Percentiles rank a stretch among this genome's conserved stretches.
phyloP scores from a whole-genome alignment of 2,329 filamentous ascomycete genomes.

The Plenodomus lindquistii region DNA sequence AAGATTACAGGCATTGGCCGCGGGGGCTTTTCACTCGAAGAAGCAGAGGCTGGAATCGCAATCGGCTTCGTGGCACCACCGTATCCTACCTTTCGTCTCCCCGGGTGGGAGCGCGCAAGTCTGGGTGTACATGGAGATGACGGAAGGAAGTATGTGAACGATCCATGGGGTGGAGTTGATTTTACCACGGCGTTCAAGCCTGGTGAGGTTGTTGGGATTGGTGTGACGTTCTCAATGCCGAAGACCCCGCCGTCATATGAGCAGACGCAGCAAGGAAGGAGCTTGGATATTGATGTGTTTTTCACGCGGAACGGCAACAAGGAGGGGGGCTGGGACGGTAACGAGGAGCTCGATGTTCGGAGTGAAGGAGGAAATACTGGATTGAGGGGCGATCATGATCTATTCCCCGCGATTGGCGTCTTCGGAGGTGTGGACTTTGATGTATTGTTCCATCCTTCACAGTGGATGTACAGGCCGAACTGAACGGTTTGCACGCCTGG shows the following conservation, averaged over 20 bases:
- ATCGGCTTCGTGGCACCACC: conserved; percentile 74
- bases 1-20: conserved; percentile 54
- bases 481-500: conserved; percentile 3
- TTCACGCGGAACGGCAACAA: conserved; percentile 69
- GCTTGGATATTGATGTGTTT: conserved; percentile 64
- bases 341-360: conserved; percentile 72
- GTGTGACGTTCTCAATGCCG: conserved; percentile 63
- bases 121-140: conserved; percentile 81
- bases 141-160: conserved; percentile 75
- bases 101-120: conserved; percentile 78
- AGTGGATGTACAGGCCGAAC: conserved; percentile 58
- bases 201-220: conserved; percentile 71
- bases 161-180: conserved; percentile 71
- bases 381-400: conserved; percentile 70
- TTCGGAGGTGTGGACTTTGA: conserved; percentile 72
- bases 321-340: conserved; percentile 69
- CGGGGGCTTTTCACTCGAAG: conserved; percentile 28
- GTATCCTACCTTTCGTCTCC: conserved; percentile 76
- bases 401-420: conserved; percentile 71
- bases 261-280: conserved; percentile 22
- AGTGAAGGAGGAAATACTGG: conserved; percentile 66
- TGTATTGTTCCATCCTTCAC: conserved; percentile 62
- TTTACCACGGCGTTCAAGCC: conserved; percentile 67
- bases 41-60: conserved; percentile 61
- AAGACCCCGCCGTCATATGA: conserved; percentile 43